A percentile compares a stretch with the other conserved stretches of the same genome.
Evolutionary conservation across 331 rosid genomes (phyloP).

Genomic region (Stylosanthes scabra): DNA sequence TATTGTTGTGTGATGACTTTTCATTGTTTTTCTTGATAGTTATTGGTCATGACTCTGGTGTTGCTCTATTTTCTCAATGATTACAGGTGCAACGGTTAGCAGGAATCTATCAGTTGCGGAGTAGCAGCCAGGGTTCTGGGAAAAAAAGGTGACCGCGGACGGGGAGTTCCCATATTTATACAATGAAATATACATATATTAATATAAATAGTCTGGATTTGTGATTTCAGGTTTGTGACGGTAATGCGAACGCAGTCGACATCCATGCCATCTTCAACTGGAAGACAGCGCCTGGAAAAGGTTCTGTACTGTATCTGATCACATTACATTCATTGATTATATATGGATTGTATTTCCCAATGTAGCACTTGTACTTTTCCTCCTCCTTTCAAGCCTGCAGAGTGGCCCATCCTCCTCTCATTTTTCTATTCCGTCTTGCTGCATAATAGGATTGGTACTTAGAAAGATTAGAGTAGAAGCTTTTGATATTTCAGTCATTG

Average conservation of each 20-base stretch:
- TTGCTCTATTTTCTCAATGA: conserved; percentile 34
- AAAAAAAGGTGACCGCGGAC: conserved; percentile 63
- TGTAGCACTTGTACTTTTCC: neutral
- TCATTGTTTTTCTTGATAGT: neutral
- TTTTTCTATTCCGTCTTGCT: neutral
- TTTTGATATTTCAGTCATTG: conserved; percentile 10
- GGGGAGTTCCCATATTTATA: neutral
- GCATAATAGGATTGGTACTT: conserved; percentile 10
- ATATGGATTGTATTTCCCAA: neutral
- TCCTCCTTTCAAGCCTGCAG: conserved; percentile 13
- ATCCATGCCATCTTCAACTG: conserved; percentile 78
- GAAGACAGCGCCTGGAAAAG: conserved; percentile 76
- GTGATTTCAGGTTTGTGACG: conserved; percentile 75
- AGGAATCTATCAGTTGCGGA: conserved; percentile 63
- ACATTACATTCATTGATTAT: conserved; percentile 23
- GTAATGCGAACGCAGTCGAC: conserved; percentile 72
- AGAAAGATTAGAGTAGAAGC: conserved; percentile 8
- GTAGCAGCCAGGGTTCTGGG: conserved; percentile 78
- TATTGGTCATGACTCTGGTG: neutral
- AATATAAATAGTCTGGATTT: conserved; percentile 31
- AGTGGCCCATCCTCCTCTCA: neutral
- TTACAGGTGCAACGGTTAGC: conserved; percentile 79
- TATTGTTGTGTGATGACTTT: neutral
- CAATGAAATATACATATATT: neutral
- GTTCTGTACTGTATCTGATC: conserved; percentile 42